Evolutionary conservation across 2,329 filamentous ascomycete species (phyloP), one percentile per base, ranked within the genome.

Genomic region (Raffaelea deltoideospora): DNA sequence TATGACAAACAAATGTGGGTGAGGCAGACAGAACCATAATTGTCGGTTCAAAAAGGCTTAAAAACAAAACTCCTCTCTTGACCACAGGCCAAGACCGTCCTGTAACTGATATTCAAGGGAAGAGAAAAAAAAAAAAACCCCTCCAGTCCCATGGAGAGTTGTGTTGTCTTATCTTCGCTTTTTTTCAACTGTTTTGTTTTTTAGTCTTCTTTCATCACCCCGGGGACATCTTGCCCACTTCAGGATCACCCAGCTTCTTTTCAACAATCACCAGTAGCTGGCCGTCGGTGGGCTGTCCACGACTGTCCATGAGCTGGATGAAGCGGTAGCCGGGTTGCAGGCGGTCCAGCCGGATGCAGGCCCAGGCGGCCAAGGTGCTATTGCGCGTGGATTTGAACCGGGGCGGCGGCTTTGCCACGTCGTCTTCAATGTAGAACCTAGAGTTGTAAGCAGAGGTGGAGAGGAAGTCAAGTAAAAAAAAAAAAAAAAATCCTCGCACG

Each of bases 271-370:
- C 64, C 29, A 74, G 55, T 34, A 76, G 50, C 44, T 65, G 62
- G 10, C 63, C 65, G 6, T 56, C 48, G 19, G 65, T 60, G 11
- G 56, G 53, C 32, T 57, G 53, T 15, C 67, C 64, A 20, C 58
- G 54, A 18, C 53, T 52, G 39, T 72, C 61, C 44, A 63, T 51
- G 31, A 76, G 58, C 28, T 57, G 53, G 35, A 76, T 53, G 43
- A 72, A 67, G 31, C 71, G 64, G 51, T 71, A 73, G 15, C 71
- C 71, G 33, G 53, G 54, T 33, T 59, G 63, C 3, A 76, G 60
- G 28, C 70, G 66, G 52, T 74, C 70, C 11, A 76, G 63, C 4
- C 71, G 67, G 48, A 74, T 65, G 47, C 70, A 74, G 20, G 69
- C 66, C 69, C 70, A 75, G 10, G 63, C 65, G 20, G 67, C 56